These are phyloP conservation scores for Sodiomyces alkalinus DNA, from an alignment of 2,329 filamentous ascomycete genomes.

Conservation along the genomic window DNA sequence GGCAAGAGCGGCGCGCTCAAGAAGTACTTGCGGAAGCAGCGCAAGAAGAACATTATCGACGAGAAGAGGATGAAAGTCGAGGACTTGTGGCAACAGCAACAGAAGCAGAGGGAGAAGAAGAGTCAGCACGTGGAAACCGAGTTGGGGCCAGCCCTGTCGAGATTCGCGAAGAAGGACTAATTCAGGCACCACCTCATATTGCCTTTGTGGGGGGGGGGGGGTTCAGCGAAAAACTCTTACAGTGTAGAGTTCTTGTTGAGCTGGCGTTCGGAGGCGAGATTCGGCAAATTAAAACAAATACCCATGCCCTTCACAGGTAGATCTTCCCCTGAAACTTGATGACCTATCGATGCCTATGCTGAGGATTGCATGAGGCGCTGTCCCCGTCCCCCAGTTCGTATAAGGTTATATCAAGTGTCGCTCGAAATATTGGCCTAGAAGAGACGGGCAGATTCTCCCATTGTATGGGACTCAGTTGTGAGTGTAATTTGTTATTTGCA, in stretches of 20 bases:
- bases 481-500: too few relatives aligned
- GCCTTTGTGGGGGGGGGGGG: constrained; percentile 1
- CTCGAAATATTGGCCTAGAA: too few relatives aligned
- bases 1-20: constrained; percentile 83
- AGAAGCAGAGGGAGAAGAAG: constrained; percentile 49
- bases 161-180: constrained; percentile 65
- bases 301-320: constrained; percentile 2
- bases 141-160: constrained; percentile 69
- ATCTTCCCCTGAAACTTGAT: too few relatives aligned
- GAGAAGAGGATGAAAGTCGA: constrained; percentile 82
- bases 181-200: background rate
- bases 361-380: too few relatives aligned
- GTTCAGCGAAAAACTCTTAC: too few relatives aligned
- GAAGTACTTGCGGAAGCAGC: constrained; percentile 83
- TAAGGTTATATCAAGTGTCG: too few relatives aligned
- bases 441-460: too few relatives aligned
- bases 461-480: too few relatives aligned
- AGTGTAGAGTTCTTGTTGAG: constrained; percentile 6
- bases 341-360: too few relatives aligned
- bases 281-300: constrained; percentile 5
- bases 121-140: constrained; percentile 51
- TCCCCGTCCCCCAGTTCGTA: too few relatives aligned
- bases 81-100: constrained; percentile 61
- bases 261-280: constrained; percentile 7
- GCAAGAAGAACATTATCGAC: constrained; percentile 86